Base-by-base conservation (phyloP, 176 grass and related monocot species). In the Carex pumila region DNA sequence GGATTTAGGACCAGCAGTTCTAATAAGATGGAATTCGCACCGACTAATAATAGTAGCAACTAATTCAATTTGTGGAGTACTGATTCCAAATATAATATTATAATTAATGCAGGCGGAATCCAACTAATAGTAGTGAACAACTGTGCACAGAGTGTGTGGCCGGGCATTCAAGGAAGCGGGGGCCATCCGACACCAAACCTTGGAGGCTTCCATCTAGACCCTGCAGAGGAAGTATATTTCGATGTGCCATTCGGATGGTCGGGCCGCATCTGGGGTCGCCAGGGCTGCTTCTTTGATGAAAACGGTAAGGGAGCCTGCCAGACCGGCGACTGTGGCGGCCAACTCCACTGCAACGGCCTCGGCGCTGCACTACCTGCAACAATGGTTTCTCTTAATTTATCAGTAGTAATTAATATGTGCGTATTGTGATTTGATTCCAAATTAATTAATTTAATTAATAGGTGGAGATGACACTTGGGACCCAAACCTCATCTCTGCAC, bases 51-150 rank as follows among this genome's bases (percentile, higher is more conserved):
- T 57, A 15, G 14, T 25, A 2, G 8, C 7, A 45, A 8, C 45
- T 49, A 49, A 11, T 49, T 49, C 1, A 36, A 5, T 12, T 37
- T 8, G 29, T 36, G 34, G 4, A 39, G 6, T 78, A 19, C 37
- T 66, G 45, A 76, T 90, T 75, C 41, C 80, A 32, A 59, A 34
- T 17, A 45, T 10, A 10, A 17, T 39, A 17, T 39, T 39, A 39
- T 45, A 10, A 7, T 45, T 8, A 21, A 53, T 75, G 57, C 68
- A 88, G 83, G 31, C 1, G 85, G 82, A 84, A 71, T 94, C 70
- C 95, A 98, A 83, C 88, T 98, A 12, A 98, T 98, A 22, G 0
- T 98, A 49, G 95, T 98, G 72, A 98, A 98, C 92, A 98, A 98
- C 90, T 98, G 95, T 87, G 83, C 79, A 6, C 84, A 94, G 54